Conservation (phyloP, 768 basidiomycete genomes). For the Pholiota conissans region DNA sequence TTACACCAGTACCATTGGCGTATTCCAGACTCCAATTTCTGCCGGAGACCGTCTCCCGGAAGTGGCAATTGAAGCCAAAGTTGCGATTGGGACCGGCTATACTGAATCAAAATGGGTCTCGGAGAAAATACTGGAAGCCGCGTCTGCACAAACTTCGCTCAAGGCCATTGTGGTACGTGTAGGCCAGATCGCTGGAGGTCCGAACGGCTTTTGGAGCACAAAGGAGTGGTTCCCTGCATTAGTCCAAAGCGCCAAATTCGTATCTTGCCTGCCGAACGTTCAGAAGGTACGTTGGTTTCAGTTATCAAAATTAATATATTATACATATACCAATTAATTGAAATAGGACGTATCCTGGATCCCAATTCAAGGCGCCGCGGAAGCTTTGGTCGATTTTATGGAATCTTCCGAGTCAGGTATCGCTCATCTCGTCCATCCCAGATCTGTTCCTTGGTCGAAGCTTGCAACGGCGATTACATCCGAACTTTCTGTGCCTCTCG, state of each 20-base stretch:
- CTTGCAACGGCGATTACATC: constrained; percentile 11
- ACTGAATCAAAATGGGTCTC: constrained; percentile 43
- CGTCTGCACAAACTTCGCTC: constrained; percentile 27
- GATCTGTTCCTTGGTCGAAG: constrained; percentile 22
- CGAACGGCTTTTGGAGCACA: constrained; percentile 41
- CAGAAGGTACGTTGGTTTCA: constrained; percentile 24
- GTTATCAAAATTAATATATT: background rate
- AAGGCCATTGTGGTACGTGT: constrained; percentile 36
- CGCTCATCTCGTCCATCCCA: constrained; percentile 28
- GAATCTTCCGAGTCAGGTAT: constrained; percentile 1
- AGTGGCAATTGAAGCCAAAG: constrained; percentile 16
- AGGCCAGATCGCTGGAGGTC: constrained; percentile 44
- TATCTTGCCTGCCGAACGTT: constrained; percentile 32
- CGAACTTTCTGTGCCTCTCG: constrained; percentile 22
- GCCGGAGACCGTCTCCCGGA: constrained; percentile 22
- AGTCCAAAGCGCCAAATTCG: constrained; percentile 26
- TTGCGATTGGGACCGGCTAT: constrained; percentile 36
- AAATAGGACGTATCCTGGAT: constrained; percentile 5
- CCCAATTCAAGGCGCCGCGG: constrained; percentile 1
- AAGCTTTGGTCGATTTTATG: constrained; percentile 3
- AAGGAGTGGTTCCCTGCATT: constrained; percentile 46
- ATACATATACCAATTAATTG: background rate
- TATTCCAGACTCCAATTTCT: constrained; percentile 1
- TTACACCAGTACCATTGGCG: constrained; percentile 8
- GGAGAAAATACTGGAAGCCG: constrained; percentile 31